Conservation (phyloP, 2,329 filamentous ascomycete genomes). For the Eurotiales sp. region DNA sequence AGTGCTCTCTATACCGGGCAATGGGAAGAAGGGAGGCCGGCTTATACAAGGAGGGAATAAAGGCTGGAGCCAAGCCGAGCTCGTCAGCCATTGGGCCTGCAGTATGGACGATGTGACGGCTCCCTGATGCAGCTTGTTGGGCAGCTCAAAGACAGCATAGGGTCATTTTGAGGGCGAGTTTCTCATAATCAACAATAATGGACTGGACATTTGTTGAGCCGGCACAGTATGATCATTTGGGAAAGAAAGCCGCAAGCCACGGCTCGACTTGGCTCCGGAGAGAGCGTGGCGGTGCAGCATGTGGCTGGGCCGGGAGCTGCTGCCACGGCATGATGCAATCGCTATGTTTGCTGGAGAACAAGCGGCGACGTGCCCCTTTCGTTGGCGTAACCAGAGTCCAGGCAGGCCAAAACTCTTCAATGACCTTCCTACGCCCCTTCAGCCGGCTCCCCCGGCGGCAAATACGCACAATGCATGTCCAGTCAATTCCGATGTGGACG, state of each 20-base stretch:
- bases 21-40: constrained; percentile 82
- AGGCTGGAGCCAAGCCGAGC: constrained; percentile 42
- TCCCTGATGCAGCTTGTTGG: not conserved
- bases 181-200: not conserved
- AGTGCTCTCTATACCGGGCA: constrained; percentile 69
- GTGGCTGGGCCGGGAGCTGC: not conserved
- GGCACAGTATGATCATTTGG: not conserved
- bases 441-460: not conserved
- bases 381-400: no score
- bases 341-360: no score
- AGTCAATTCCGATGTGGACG: constrained; percentile 51
- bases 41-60: constrained; percentile 81
- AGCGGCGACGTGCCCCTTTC: no score
- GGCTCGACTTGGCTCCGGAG: not conserved
- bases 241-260: not conserved
- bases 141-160: not conserved
- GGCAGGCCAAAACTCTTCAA: not conserved
- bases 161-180: not conserved
- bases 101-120: not conserved
- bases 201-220: not conserved
- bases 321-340: constrained; percentile 3
- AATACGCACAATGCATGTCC: constrained; percentile 45
- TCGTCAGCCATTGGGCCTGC: constrained; percentile 38
- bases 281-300: constrained; percentile 1
- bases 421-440: not conserved